These are phyloP conservation scores for Penicillium sp. DNA, from an alignment of 2,329 filamentous ascomycete genomes.

Conservation along the genomic window DNA sequence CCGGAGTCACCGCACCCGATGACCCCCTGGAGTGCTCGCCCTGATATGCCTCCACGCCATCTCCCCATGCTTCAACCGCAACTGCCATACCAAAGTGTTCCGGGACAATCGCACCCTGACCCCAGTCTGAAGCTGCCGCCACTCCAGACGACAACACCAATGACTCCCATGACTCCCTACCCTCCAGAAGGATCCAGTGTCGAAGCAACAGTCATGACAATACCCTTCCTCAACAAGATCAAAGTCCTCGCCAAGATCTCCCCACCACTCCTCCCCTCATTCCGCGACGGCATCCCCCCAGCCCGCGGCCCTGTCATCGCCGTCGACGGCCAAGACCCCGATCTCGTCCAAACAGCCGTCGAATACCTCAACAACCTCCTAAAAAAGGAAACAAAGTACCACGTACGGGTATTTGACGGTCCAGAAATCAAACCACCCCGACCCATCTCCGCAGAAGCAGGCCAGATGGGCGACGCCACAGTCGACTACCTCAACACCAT, in stretches of 20 bases:
- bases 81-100: constrained; percentile 38
- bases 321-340: constrained; percentile 69
- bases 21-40: constrained; percentile 44
- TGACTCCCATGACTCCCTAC: constrained; percentile 29
- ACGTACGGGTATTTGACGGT: constrained; percentile 51
- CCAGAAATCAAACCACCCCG: constrained; percentile 31
- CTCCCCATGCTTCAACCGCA: constrained; percentile 57
- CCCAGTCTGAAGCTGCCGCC: constrained; percentile 55
- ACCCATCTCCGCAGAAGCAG: constrained; percentile 22
- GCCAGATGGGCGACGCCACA: constrained; percentile 46
- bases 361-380: constrained; percentile 59
- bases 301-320: constrained; percentile 77
- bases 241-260: constrained; percentile 73
- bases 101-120: constrained; percentile 42
- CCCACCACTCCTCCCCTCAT: constrained; percentile 56
- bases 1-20: constrained; percentile 44
- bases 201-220: constrained; percentile 71
- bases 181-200: constrained; percentile 48
- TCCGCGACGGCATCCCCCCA: constrained; percentile 29
- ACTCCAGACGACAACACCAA: constrained; percentile 44
- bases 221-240: constrained; percentile 73
- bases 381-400: constrained; percentile 52
- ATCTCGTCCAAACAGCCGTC: constrained; percentile 64
- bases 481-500: constrained; percentile 66
- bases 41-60: constrained; percentile 33